phyloP scores from a whole-genome alignment of 305 asterid species.

The Solanum hybrid region DNA sequence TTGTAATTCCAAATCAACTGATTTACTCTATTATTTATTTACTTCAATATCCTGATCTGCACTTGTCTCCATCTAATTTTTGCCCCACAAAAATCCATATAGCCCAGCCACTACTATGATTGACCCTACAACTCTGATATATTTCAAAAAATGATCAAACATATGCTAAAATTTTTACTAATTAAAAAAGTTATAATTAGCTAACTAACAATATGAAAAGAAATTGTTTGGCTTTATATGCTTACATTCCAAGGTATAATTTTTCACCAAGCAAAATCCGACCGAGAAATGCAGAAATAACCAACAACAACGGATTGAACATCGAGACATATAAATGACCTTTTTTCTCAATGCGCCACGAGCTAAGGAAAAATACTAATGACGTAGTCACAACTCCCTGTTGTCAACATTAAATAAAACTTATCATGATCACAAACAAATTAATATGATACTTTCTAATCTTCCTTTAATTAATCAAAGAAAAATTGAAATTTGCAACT shows the following conservation, averaged over 20 bases:
- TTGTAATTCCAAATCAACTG: conserved; percentile 24
- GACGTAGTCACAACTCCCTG: conserved; percentile 71
- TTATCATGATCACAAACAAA: not conserved
- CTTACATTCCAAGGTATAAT: conserved; percentile 59
- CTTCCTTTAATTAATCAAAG: no score
- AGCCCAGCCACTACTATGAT: conserved; percentile 51
- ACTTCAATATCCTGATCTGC: not conserved
- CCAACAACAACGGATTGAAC: conserved; percentile 64
- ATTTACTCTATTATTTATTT: not conserved
- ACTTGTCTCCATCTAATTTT: conserved; percentile 23
- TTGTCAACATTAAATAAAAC: not conserved
- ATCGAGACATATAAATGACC: conserved; percentile 33
- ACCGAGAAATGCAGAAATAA: conserved; percentile 61
- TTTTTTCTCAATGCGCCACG: conserved; percentile 61
- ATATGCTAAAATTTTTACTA: not conserved
- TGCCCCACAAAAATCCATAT: conserved; percentile 72
- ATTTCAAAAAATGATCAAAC: not conserved
- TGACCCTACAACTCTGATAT: conserved; percentile 63
- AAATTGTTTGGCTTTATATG: not conserved
- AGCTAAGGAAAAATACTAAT: conserved; percentile 45
- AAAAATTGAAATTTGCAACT: no score
- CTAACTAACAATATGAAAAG: not conserved
- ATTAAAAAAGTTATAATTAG: no score
- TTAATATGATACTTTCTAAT: not conserved
- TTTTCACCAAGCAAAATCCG: conserved; percentile 63